Evolutionary conservation across 1,139 yeast species (phyloP).

Genomic region (Yamadazyma oceani): DNA sequence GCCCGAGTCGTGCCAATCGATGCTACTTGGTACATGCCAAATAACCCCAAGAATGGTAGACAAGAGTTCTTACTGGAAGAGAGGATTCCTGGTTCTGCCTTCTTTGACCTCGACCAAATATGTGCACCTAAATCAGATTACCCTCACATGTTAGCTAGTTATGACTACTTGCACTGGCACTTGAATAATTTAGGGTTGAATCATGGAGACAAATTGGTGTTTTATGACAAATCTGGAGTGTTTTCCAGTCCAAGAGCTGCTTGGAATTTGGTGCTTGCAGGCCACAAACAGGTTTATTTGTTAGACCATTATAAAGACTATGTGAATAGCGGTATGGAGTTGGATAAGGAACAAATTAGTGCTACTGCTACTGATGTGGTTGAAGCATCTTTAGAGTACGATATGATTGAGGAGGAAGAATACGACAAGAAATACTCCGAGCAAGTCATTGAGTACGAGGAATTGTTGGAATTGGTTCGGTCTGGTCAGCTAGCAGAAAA

Average conservation of each 20-base stretch:
- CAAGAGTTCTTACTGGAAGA: conserved; percentile 54
- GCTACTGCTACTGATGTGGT: conserved; percentile 19
- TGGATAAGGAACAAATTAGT: conserved; percentile 23
- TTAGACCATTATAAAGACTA: conserved; percentile 63
- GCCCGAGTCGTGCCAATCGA: conserved; percentile 68
- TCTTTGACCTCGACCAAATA: conserved; percentile 76
- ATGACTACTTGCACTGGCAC: conserved; percentile 50
- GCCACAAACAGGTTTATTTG: conserved; percentile 65
- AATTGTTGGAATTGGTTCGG: conserved; percentile 56
- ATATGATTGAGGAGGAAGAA: conserved; percentile 18
- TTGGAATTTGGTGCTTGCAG: conserved; percentile 81
- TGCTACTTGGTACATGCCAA: conserved; percentile 92
- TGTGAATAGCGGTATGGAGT: conserved; percentile 23
- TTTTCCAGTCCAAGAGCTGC: conserved; percentile 90
- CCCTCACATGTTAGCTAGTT: conserved; percentile 88
- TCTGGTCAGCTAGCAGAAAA: conserved; percentile 46
- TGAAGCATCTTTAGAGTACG: conserved; percentile 20
- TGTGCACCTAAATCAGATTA: conserved; percentile 50
- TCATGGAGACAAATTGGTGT: conserved; percentile 61
- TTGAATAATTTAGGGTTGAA: conserved; percentile 50
- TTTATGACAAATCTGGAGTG: conserved; percentile 82
- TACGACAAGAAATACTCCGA: conserved; percentile 34
- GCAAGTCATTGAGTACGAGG: conserved; percentile 63
- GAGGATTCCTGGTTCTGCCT: conserved; percentile 68
- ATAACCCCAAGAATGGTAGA: conserved; percentile 56